Base-by-base conservation (phyloP, 2,329 filamentous ascomycete genomes). In the Eutypa lata region DNA sequence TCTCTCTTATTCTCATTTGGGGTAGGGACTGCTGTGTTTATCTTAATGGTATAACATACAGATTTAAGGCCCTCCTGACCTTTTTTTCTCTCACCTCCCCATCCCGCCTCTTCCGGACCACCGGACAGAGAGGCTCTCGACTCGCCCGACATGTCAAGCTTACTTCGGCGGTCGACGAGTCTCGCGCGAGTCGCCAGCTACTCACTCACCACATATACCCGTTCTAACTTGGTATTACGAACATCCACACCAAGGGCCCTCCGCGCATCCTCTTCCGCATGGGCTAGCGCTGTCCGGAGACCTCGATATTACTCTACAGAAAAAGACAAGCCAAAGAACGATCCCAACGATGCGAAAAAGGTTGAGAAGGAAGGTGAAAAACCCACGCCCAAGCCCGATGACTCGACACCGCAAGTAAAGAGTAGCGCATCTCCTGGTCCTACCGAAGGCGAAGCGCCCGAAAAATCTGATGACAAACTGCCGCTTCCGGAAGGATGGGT, bases 91-190 rank as follows among this genome's bases (percentile, higher is more conserved):
- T 26, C 44, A 13, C 22, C 45, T 28, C n/a, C 40, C 48, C 50
- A 55, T 47, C 50, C 61, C 57, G 53, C 57, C 55, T 56, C 52
- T 52, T 52, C 57, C 57, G 55, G 57, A 47, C 47, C 26, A n/a
- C 42, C 22, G 21, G 22, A 45, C 11, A 55, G 56, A 50, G 56
- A 53, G 54, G 55, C 42, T 53, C 51, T 53, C 47, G 55, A 57
- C 50, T 57, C 57, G 65, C 60, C 62, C 63, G 55, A 43, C 56
- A 69, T 69, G 67, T 68, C 67, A 55, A 64, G 60, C 61, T 57
- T 68, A 54, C 48, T 68, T 49, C 61, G 67, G 56, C 64, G 63
- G 56, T 65, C 66, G 50, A 55, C 62, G 49, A 57, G 62, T 51
- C 53, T 68, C 48, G 58, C 60, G 55, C 63, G 63, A 47, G 48